Evolutionary conservation across 805 yeast genomes (phyloP).

Genomic region (Phaffomyces thermotolerans): DNA sequence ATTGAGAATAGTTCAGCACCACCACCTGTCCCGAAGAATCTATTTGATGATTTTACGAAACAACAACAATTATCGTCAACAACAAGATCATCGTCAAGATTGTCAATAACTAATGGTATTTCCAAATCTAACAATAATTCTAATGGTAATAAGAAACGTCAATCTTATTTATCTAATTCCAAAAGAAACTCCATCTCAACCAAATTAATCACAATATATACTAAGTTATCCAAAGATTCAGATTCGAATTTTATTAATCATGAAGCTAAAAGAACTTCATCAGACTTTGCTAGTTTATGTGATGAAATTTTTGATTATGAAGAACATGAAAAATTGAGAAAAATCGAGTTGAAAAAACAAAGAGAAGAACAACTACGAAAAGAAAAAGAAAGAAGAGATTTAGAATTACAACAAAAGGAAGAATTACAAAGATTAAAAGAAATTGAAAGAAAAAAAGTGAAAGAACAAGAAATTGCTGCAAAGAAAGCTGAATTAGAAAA

Average conservation of each 20-base stretch:
- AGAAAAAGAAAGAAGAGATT: slow-evolving; percentile 20
- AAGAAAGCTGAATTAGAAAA: slow-evolving; percentile 13
- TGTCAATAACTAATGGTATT: slow-evolving; percentile 15
- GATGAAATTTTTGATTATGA: slow-evolving; percentile 73
- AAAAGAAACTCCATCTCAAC: slow-evolving; percentile 69
- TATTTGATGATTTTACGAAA: slow-evolving; percentile 10
- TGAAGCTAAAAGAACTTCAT: slow-evolving; percentile 68
- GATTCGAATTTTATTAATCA: slow-evolving; percentile 66
- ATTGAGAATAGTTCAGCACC: slow-evolving; percentile 13
- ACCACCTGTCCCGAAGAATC: slow-evolving; percentile 20
- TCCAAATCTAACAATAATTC: slow-evolving; percentile 10
- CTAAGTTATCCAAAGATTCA: slow-evolving; percentile 52
- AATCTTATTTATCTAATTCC: slow-evolving; percentile 30
- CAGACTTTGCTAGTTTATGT: slow-evolving; percentile 71
- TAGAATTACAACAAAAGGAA: slow-evolving; percentile 10
- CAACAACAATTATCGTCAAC: slow-evolving; percentile 7
- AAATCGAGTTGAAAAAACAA: slow-evolving; percentile 25
- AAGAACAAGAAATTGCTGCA: slow-evolving; percentile 22
- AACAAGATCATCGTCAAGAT: slow-evolving; percentile 7
- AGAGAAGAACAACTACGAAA: slow-evolving; percentile 18
- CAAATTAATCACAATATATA: slow-evolving; percentile 63
- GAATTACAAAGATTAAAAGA: slow-evolving; percentile 6
- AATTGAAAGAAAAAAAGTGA: slow-evolving; percentile 17
- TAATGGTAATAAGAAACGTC: slow-evolving; percentile 16
- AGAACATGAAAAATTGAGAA: slow-evolving; percentile 50